phyloP scores from a whole-genome alignment of 2,329 filamentous ascomycete genomes.

The Colletotrichum gloeosporioides region DNA sequence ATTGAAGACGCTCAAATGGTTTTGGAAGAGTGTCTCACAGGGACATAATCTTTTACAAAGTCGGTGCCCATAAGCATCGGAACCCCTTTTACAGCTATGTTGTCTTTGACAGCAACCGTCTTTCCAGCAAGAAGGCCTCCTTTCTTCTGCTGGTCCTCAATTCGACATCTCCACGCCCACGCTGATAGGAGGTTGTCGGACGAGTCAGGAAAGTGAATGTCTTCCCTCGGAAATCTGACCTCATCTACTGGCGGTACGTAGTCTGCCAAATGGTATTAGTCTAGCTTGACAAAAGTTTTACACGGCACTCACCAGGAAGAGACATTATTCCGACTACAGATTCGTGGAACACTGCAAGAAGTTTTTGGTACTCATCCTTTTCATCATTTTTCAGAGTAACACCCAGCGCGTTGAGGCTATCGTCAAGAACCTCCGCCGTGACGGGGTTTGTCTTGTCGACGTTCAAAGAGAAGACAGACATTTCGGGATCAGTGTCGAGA shows the following conservation, averaged over 20 bases:
- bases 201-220: background rate
- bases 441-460: slow-evolving; percentile 1
- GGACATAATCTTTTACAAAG: background rate
- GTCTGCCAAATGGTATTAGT: background rate
- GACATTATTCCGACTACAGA: background rate
- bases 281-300: rapidly evolving
- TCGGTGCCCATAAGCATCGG: slow-evolving; percentile 10
- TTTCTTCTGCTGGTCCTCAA: background rate
- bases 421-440: background rate
- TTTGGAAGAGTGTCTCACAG: background rate
- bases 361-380: background rate
- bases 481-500: background rate
- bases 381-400: background rate
- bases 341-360: slow-evolving; percentile 11
- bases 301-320: background rate
- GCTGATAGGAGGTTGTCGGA: background rate
- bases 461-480: slow-evolving; percentile 10
- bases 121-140: slow-evolving; percentile 18
- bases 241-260: background rate
- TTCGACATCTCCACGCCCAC: background rate
- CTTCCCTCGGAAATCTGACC: background rate
- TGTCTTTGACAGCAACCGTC: slow-evolving; percentile 33
- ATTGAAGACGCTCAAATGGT: background rate
- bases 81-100: slow-evolving; percentile 27
- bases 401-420: background rate